Evolutionary conservation across 805 yeast genomes (phyloP).

Genomic region (Starmerella roubikii): DNA sequence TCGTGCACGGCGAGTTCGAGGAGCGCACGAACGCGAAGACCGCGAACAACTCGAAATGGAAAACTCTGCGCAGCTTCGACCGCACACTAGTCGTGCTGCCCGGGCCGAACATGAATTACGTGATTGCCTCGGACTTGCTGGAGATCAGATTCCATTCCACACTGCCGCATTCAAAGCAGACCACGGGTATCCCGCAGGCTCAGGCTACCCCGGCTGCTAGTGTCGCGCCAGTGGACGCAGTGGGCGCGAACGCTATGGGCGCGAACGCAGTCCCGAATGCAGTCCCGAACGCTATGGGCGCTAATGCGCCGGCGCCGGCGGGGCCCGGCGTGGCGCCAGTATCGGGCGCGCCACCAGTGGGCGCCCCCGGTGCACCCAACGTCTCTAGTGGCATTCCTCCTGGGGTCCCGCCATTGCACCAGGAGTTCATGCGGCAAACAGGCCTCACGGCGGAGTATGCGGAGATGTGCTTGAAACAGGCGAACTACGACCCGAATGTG

Average conservation of each 20-base stretch:
- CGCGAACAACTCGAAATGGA: background rate
- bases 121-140: slow-evolving; percentile 79
- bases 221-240: no score
- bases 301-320: background rate
- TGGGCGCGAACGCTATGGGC: background rate
- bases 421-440: slow-evolving; percentile 56
- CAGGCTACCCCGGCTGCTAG: background rate
- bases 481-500: slow-evolving; percentile 63
- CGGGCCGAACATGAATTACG: slow-evolving; percentile 50
- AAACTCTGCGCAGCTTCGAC: slow-evolving; percentile 56
- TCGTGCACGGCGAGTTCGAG: slow-evolving; percentile 72
- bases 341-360: background rate
- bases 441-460: slow-evolving; percentile 68
- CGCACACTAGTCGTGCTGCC: slow-evolving; percentile 66
- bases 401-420: slow-evolving; percentile 25
- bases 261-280: background rate
- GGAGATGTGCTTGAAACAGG: slow-evolving; percentile 72
- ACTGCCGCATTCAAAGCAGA: slow-evolving; percentile 7
- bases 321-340: background rate
- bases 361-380: background rate
- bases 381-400: slow-evolving; percentile 8
- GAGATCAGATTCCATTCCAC: slow-evolving; percentile 42
- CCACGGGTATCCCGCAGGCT: background rate
- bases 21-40: slow-evolving; percentile 39
- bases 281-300: no score